A percentile compares a stretch with the other conserved stretches of the same genome.
Conservation (phyloP, 495 filamentous ascomycete species). For the Bacidia gigantensis region DNA sequence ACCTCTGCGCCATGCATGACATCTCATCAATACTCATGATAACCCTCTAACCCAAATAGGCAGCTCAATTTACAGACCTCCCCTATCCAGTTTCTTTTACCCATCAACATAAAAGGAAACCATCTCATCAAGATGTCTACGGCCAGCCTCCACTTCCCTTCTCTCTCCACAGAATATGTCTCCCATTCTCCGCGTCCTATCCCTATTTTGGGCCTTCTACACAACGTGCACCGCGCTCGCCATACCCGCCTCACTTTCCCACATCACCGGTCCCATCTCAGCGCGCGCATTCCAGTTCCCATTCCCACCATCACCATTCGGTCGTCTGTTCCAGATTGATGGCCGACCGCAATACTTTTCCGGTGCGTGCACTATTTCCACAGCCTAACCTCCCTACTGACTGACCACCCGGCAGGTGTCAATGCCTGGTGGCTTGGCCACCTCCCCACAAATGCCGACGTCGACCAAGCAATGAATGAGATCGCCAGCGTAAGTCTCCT, state of each 20-base stretch:
- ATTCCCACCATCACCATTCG: not conserved
- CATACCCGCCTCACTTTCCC: not conserved
- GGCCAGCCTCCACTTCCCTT: not conserved
- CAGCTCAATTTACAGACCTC: not conserved
- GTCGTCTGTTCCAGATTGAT: constrained; percentile 15
- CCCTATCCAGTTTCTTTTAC: not conserved
- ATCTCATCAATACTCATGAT: not conserved
- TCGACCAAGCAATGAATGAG: constrained; percentile 42
- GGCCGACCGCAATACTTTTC: constrained; percentile 18
- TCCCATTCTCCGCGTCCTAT: not conserved
- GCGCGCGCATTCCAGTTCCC: not conserved
- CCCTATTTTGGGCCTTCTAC: not conserved
- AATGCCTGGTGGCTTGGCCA: constrained; percentile 68
- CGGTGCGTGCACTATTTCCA: constrained; percentile 1
- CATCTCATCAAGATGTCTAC: not conserved
- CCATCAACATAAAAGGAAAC: not conserved
- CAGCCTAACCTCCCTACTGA: not conserved
- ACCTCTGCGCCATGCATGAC: not conserved
- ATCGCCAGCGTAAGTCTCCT: constrained; percentile 22
- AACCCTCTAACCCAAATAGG: not conserved
- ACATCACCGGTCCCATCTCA: not conserved
- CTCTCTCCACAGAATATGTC: not conserved
- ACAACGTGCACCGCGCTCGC: not conserved
- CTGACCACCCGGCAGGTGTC: constrained; percentile 30
- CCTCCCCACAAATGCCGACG: constrained; percentile 47